Base-by-base conservation (phyloP, 208 protist genomes). In the Tritrichomonas musculus region DNA sequence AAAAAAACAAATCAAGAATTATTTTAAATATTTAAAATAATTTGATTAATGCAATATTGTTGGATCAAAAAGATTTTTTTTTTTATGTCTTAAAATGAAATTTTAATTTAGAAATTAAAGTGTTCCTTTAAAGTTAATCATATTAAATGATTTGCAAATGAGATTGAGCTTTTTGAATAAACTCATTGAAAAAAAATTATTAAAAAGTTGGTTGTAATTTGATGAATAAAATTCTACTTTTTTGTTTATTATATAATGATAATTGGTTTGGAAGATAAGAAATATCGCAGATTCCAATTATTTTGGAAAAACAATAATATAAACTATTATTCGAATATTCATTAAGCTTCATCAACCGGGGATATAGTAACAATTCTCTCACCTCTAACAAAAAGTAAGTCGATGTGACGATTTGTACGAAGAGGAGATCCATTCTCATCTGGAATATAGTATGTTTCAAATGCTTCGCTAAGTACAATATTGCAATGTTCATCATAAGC, bases 401-500 rank as follows among this genome's bases (percentile, higher is more conserved):
- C 77, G 1, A 88, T 88, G 0, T 88, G 41, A 55, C 47, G 44
- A 8, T 3, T 69, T 53, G 9, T 25, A 2, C 30, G 53, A 9
- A 88, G 14, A 57, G 77, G 77, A 27, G 41, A 57, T 27, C 77
- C 77, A 39, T 88, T 57, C 11, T 88, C 27, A 39, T 30, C 77
- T 57, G 25, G 47, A 33, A 44, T 33, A 9, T n/a, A 20, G 4
- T 39, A 33, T 39, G 47, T 55, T 50, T 88, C 77, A 33, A 20
- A 27, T n/a, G 57, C 77, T 47, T 88, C 77, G 77, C 47, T 47
- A 39, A 88, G 39, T 39, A 88, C 41, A 20, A 88, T 88, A 88
- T 88, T 88, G 47, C 47, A 88, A 57, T 88, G 77, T 57, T 88
- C 77, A 17, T 88, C 77, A 47, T 88, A 88, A 88, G 77, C 77